Evolutionary conservation across 1,139 yeast genomes (phyloP).

Genomic region (Pichia sp.): DNA sequence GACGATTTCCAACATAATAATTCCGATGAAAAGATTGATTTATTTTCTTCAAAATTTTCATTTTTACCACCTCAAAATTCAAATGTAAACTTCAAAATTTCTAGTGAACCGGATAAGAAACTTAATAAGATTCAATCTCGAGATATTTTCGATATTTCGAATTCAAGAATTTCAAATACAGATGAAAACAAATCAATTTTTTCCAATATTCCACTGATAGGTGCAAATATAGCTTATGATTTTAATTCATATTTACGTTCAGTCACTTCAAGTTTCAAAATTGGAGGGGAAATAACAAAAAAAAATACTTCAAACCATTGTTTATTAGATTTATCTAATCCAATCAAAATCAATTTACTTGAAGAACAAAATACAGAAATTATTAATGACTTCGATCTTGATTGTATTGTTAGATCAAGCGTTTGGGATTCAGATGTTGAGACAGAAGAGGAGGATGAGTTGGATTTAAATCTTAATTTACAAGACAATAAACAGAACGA

Average conservation of each 20-base stretch:
- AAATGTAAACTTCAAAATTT: not conserved
- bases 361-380: conserved; percentile 10
- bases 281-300: not conserved
- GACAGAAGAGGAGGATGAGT: conserved; percentile 10
- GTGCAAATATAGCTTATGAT: conserved; percentile 13
- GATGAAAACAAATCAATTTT: conserved; percentile 3
- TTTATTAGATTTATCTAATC: conserved; percentile 13
- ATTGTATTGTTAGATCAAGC: conserved; percentile 18
- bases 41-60: conserved; percentile 7
- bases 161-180: not conserved
- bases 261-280: conserved; percentile 17
- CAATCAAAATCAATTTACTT: conserved; percentile 12
- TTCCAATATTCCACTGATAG: conserved; percentile 5
- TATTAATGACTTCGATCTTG: conserved; percentile 16
- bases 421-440: conserved; percentile 18
- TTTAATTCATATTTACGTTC: conserved; percentile 22
- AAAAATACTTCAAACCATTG: not conserved
- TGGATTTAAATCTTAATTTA: conserved; percentile 6
- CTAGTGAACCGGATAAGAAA: not conserved
- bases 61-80: conserved; percentile 5
- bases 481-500: not conserved
- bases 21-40: conserved; percentile 5
- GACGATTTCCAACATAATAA: conserved; percentile 26
- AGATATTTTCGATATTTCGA: conserved; percentile 8
- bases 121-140: not conserved